These are phyloP conservation scores for Colletotrichum orchidophilum DNA, from an alignment of 2,329 filamentous ascomycete genomes.

Conservation along the genomic window DNA sequence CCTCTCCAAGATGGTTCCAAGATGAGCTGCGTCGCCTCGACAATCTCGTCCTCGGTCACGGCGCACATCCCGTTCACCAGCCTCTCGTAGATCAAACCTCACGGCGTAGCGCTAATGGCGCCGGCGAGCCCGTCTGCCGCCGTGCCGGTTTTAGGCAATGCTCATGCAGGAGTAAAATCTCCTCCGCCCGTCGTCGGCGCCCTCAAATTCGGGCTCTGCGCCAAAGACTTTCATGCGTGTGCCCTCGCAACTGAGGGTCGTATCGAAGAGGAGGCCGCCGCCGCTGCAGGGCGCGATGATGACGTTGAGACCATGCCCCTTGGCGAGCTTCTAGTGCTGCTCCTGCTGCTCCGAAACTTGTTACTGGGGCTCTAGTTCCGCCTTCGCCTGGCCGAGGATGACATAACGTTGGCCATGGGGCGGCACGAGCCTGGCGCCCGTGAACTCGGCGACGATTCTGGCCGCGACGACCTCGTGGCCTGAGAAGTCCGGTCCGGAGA, in stretches of 20 bases:
- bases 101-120: conserved; percentile 75
- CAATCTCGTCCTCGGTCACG: conserved; percentile 78
- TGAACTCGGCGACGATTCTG: conserved; percentile 69
- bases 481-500: conserved; percentile 70
- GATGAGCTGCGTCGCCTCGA: conserved; percentile 73
- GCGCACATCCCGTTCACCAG: conserved; percentile 72
- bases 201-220: conserved; percentile 78
- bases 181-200: conserved; percentile 77
- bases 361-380: conserved; percentile 75
- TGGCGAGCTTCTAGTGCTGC: conserved; percentile 40
- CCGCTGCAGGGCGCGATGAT: conserved; percentile 83
- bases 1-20: conserved; percentile 78
- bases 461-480: conserved; percentile 78
- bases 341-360: conserved; percentile 66
- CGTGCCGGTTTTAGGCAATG: conserved; percentile 75
- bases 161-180: conserved; percentile 69
- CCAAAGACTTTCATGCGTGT: conserved; percentile 78
- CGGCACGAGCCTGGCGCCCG: conserved; percentile 77
- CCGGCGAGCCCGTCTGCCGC: conserved; percentile 84
- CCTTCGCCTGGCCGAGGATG: conserved; percentile 83
- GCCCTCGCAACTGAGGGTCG: conserved; percentile 73
- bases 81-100: conserved; percentile 73
- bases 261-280: conserved; percentile 81
- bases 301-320: too few species aligned
- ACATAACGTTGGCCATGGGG: conserved; percentile 88